Evolutionary conservation across 768 basidiomycete species (phyloP).

Genomic region (Suillus hirtellus): DNA sequence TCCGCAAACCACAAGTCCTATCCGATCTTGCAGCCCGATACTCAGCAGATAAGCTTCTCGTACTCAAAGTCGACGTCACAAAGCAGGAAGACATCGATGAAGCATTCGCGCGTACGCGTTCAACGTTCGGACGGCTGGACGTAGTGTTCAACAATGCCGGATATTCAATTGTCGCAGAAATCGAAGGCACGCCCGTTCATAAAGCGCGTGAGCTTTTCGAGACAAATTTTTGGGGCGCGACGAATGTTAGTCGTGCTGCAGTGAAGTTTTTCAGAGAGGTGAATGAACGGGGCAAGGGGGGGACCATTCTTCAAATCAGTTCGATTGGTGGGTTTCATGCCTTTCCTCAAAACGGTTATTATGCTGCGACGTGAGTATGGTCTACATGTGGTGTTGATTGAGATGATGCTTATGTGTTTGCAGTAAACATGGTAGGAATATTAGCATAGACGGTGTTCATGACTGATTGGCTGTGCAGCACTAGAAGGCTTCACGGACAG

Average conservation of each 20-base stretch:
- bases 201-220: not conserved
- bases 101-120: not conserved
- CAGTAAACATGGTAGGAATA: not conserved
- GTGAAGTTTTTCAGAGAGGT: not conserved
- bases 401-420: not conserved
- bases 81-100: not conserved
- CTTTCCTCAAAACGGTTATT: not conserved
- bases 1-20: not conserved
- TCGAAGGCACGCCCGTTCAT: not conserved
- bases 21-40: not conserved
- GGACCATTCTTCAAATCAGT: not conserved
- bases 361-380: not conserved
- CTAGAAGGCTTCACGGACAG: not conserved
- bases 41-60: not conserved
- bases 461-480: not conserved
- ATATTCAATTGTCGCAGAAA: not conserved
- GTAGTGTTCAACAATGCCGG: not conserved
- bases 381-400: not conserved
- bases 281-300: not conserved
- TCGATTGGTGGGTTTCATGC: not conserved
- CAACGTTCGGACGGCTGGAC: not conserved
- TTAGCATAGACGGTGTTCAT: not conserved
- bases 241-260: not conserved
- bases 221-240: not conserved
- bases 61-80: not conserved